Evolutionary conservation across 2,329 filamentous ascomycete genomes (phyloP), one percentile per base, ranked within the genome.

Genomic region (Graphilbum fragrans): DNA sequence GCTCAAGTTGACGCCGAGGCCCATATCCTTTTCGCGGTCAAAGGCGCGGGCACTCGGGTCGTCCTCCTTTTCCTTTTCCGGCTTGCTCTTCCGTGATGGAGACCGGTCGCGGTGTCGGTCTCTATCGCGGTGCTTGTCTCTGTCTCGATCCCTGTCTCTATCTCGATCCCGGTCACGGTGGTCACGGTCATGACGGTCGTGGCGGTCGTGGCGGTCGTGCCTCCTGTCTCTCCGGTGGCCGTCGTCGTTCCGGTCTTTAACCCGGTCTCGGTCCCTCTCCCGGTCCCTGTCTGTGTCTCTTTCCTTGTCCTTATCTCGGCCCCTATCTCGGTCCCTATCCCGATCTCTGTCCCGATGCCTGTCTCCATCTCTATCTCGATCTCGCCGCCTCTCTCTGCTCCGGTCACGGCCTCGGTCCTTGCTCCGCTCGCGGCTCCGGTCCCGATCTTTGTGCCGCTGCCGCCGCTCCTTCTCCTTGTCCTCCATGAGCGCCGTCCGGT

Each of bases 11-110:
- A 77, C 75, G 9, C 81, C 80, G 3, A 85, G 64, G 32, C 77
- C 82, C 77, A 96, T 94, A 58, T 96, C 92, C 65, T 95, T 96
- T 59, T 95, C 86, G 47, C 79, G 73, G 62, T 95, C 86, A 61
- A 96, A 96, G 0, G 77, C 82, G 46, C 90, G 71, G 60, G 83
- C 82, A 59, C 86, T 94, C 1, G 92, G 90, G 56, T 96, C 88
- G 60, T 95, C 18, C 25, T 34, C 21, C 9, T 31, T 42, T 16
- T 17, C 32, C 32, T 34, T 18, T 7, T 5, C 16, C 10, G 29
- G 8, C 27, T n/a, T n/a, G n/a, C n/a, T n/a, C n/a, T n/a, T n/a
- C n/a, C n/a, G n/a, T n/a, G n/a, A n/a, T n/a, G n/a, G n/a, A n/a
- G n/a, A n/a, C n/a, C n/a, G 11, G 34, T 39, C 27, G 19, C 37